These are phyloP conservation scores for Aegilops umbellulata DNA, from an alignment of 176 grass and related monocot genomes.

Conservation along the genomic window DNA sequence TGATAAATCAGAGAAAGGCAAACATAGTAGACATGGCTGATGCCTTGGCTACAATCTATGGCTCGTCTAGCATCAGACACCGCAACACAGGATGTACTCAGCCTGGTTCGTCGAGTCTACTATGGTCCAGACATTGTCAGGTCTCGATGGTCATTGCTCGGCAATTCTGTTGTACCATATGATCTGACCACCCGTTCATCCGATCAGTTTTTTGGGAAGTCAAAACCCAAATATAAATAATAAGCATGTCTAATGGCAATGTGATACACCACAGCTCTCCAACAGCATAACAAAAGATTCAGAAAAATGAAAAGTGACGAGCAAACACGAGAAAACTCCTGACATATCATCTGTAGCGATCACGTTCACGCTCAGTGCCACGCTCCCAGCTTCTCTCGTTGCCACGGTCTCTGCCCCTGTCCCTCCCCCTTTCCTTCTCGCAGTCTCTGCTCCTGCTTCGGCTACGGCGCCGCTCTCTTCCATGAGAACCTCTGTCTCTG, in stretches of 20 bases:
- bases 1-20: too few relatives aligned
- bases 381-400: conserved; percentile 45
- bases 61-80: too few relatives aligned
- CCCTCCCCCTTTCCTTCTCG: conserved; percentile 59
- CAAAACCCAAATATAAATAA: not conserved
- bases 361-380: conserved; percentile 36
- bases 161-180: too few relatives aligned
- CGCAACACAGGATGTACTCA: too few relatives aligned
- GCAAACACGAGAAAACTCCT: not conserved
- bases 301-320: conserved; percentile 11
- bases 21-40: too few relatives aligned
- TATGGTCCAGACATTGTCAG: too few relatives aligned
- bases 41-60: too few relatives aligned
- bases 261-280: not conserved
- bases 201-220: too few relatives aligned
- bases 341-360: conserved; percentile 30
- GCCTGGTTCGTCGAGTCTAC: too few relatives aligned
- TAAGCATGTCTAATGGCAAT: not conserved
- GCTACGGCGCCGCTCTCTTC: conserved; percentile 48
- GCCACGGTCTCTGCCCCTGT: conserved; percentile 43
- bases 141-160: too few relatives aligned
- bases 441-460: conserved; percentile 54
- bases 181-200: too few relatives aligned
- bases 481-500: conserved; percentile 49
- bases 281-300: not conserved